Base-by-base conservation (phyloP, 805 yeast species). In the Yarrowia sp. region DNA sequence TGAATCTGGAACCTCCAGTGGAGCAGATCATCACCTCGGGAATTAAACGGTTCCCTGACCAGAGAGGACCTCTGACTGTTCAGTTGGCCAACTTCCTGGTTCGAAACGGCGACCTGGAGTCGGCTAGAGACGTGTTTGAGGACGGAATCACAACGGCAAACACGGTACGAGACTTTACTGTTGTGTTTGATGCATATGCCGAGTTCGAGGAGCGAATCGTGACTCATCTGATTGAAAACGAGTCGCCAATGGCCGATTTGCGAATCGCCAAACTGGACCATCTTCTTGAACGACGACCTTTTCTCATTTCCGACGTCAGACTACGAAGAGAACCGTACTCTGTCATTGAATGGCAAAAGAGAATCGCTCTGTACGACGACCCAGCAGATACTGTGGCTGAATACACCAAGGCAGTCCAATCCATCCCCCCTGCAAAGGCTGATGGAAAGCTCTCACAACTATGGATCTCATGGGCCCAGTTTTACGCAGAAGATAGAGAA, bases 381-480 rank as follows among this genome's bases (percentile, higher is more conserved):
- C 74, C 78, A 5, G 73, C 72, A 30, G 77, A 84, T n/a, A 82
- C 83, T 3, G 78, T 88, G 17, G 80, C 81, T 38, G 83, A 89
- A 0, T 90, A 84, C 76, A 86, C 87, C 0, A 78, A 84, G 17
- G 97, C 97, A 0, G 80, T 93, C 9, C 79, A 84, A 3, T 78
- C 83, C 1, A 86, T 94, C 15, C 84, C 89, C 69, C 94, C 96
- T 0, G 76, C 82, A 24, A 82, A 81, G 69, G 67, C 83, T 4
- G 67, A 67, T 42, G 79, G 76, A 12, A 73, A 72, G 4, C 77
- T 91, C 8, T 83, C 87, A 0, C 76, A 82, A 17, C 72, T 93
- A 9, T 93, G 97, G 97, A 78, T 84, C 5, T 77, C 81, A 3
- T 92, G 90, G 75, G 90, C 96, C 0, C 75, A 78, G 38, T 75